Evolutionary conservation across 768 basidiomycete genomes (phyloP).

Genomic region (Kwoniella mangroviensis): DNA sequence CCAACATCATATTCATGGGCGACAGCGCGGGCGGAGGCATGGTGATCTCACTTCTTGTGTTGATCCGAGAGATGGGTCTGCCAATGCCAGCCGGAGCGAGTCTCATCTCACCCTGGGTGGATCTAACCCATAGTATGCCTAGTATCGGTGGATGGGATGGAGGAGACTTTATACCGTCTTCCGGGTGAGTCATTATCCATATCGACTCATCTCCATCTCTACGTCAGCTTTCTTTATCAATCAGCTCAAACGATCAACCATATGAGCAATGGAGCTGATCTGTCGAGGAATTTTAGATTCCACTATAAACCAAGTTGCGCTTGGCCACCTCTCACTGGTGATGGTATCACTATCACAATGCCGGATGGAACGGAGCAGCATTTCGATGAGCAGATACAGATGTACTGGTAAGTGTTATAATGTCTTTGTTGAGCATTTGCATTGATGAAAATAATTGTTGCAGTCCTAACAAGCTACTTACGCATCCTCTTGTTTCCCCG

Average conservation of each 20-base stretch:
- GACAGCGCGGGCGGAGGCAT: slow-evolving; percentile 56
- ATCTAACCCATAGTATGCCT: slow-evolving; percentile 56
- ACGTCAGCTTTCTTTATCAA: background rate
- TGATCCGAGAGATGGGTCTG: slow-evolving; percentile 54
- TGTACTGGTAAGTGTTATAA: slow-evolving; percentile 47
- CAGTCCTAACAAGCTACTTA: slow-evolving; percentile 50
- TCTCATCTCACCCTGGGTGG: slow-evolving; percentile 54
- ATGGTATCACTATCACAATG: slow-evolving; percentile 45
- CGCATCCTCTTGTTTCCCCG: slow-evolving; percentile 55
- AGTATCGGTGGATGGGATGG: slow-evolving; percentile 46
- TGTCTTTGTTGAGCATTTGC: background rate
- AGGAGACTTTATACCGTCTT: slow-evolving; percentile 49
- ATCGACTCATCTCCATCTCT: no score
- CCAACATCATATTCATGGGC: slow-evolving; percentile 54
- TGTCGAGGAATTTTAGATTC: slow-evolving; percentile 36
- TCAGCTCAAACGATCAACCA: background rate
- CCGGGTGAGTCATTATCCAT: slow-evolving; percentile 34
- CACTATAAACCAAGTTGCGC: slow-evolving; percentile 50
- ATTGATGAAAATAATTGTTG: background rate
- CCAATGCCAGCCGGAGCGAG: slow-evolving; percentile 56
- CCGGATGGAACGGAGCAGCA: slow-evolving; percentile 36
- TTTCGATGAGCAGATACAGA: slow-evolving; percentile 53
- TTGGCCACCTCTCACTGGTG: slow-evolving; percentile 49
- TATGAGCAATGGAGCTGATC: background rate
- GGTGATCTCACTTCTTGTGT: slow-evolving; percentile 48